These are phyloP conservation scores for Lactarius hatsudake DNA, from an alignment of 768 basidiomycete species.

Conservation along the genomic window DNA sequence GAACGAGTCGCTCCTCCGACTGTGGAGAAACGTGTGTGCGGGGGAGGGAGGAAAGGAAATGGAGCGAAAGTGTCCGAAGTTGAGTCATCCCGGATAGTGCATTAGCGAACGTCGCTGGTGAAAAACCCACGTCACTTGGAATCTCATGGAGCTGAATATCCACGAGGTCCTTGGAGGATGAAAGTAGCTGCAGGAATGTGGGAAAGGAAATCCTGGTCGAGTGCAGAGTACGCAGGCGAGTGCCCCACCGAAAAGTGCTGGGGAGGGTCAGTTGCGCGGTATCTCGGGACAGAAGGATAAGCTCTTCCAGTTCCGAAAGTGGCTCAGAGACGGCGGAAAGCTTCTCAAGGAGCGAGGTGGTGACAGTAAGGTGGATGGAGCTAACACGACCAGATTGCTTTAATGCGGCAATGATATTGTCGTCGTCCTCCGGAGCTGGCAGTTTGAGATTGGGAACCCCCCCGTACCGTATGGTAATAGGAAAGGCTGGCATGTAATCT, in stretches of 20 bases:
- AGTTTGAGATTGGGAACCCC: neutral
- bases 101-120: neutral
- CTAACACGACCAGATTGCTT: neutral
- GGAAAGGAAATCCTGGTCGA: neutral
- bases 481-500: neutral
- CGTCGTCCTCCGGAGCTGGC: neutral
- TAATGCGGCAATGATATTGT: neutral
- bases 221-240: neutral
- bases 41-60: neutral
- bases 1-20: neutral
- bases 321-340: neutral
- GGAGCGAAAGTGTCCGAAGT: neutral
- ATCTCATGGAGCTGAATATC: neutral
- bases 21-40: neutral
- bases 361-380: neutral
- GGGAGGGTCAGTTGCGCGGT: too few species aligned
- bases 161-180: neutral
- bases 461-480: neutral
- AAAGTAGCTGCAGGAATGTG: neutral
- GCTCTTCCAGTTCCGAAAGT: neutral
- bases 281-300: neutral
- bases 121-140: neutral
- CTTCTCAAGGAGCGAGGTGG: neutral
- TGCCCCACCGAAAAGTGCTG: too few species aligned
- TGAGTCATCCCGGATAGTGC: neutral